Conservation (phyloP, 352 stramenopile genomes). For the Aphanomyces euteiches region DNA sequence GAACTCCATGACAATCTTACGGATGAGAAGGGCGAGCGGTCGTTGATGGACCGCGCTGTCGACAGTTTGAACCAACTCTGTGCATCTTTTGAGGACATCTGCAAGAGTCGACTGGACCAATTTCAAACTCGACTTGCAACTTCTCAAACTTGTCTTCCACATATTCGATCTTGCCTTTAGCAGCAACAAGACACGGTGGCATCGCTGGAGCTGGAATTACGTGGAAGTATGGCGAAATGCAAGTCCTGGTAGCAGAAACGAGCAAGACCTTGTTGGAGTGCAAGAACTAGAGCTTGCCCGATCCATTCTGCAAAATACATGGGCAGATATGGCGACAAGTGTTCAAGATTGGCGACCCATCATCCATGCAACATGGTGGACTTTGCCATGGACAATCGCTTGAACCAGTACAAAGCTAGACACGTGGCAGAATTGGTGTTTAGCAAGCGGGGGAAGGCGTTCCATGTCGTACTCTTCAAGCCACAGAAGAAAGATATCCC, state of each 20-base stretch:
- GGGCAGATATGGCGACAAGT: background rate
- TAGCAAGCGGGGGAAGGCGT: conserved; percentile 1
- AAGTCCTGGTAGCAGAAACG: conserved; percentile 31
- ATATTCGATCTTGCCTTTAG: background rate
- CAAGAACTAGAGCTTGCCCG: background rate
- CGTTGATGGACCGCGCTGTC: background rate
- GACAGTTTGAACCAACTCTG: background rate
- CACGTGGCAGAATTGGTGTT: background rate
- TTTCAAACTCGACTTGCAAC: background rate
- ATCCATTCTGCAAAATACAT: background rate
- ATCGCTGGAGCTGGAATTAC: conserved; percentile 8
- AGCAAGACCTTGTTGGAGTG: background rate
- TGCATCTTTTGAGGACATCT: background rate
- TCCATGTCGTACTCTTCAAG: background rate
- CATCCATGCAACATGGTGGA: background rate
- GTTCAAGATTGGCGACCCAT: background rate
- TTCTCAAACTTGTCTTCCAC: background rate
- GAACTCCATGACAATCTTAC: too few relatives aligned
- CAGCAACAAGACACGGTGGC: background rate
- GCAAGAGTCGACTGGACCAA: background rate
- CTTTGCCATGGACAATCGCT: background rate
- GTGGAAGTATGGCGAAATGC: conserved; percentile 3
- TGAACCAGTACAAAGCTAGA: background rate
- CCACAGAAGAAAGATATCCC: background rate
- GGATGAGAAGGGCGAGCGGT: too few relatives aligned